A percentile compares a stretch with the other conserved stretches of the same genome.
These are phyloP conservation scores for Epichloe festucae DNA, from an alignment of 2,329 filamentous ascomycete species.

Conservation along the genomic window DNA sequence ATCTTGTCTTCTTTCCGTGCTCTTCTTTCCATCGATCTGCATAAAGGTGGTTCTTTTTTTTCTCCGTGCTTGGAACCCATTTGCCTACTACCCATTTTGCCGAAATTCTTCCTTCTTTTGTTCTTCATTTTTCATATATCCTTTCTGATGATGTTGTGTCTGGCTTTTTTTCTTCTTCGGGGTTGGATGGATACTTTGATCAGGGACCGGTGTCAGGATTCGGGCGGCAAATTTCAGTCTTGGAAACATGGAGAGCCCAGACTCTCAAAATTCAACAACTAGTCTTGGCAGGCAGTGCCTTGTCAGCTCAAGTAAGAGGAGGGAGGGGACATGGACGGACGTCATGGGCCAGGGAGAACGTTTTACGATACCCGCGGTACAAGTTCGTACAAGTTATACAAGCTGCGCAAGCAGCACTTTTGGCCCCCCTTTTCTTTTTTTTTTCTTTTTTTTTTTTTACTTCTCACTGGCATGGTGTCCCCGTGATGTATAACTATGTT, in stretches of 20 bases:
- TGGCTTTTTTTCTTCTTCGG: not conserved
- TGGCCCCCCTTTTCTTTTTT: constrained; percentile 6
- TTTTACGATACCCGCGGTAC: not conserved
- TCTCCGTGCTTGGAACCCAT: not conserved
- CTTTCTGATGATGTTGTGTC: not conserved
- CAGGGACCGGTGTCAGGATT: not conserved
- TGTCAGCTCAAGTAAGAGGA: not conserved
- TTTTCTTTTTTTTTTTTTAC: constrained; percentile 9
- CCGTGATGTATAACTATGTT: no score
- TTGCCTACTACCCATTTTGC: not conserved
- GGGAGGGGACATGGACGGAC: not conserved
- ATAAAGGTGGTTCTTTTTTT: not conserved
- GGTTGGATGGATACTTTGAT: not conserved
- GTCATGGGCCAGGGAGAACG: not conserved
- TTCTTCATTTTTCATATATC: not conserved
- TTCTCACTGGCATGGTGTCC: not conserved
- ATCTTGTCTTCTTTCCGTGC: not conserved
- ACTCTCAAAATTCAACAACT: not conserved
- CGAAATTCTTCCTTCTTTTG: no score
- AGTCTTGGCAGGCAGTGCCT: not conserved
- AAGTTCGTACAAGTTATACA: not conserved
- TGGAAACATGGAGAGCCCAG: not conserved
- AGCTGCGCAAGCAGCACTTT: constrained; percentile 2
- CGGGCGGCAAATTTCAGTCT: not conserved
- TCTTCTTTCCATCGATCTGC: not conserved